A percentile compares a stretch with the other conserved stretches of the same genome.
Evolutionary conservation across 2,329 filamentous ascomycete genomes (phyloP).

Genomic region (Nemania abortiva): DNA sequence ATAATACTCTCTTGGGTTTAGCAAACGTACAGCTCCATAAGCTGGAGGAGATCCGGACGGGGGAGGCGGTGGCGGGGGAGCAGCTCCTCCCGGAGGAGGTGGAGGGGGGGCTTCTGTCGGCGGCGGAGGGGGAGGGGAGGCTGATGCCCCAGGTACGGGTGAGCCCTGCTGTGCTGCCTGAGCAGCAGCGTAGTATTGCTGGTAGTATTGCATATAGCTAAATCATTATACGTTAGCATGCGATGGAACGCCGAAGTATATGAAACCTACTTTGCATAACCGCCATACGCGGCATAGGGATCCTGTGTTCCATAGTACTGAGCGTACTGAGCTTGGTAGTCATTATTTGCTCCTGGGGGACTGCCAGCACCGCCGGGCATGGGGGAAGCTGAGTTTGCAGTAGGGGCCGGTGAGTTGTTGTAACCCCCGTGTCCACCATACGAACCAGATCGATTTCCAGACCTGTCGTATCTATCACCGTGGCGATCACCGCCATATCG

Average conservation of each 20-base stretch:
- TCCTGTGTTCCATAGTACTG: constrained; percentile 83
- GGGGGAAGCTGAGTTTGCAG: constrained; percentile 55
- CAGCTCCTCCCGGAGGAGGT: constrained; percentile 66
- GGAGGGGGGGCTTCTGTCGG: constrained; percentile 73
- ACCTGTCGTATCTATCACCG: constrained; percentile 51
- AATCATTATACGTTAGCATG: constrained; percentile 13
- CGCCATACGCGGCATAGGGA: constrained; percentile 91
- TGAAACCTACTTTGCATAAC: constrained; percentile 77
- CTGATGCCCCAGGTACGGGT: constrained; percentile 60
- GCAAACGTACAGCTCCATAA: constrained; percentile 72
- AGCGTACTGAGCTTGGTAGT: constrained; percentile 85
- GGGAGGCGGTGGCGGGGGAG: constrained; percentile 69
- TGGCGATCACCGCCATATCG: constrained; percentile 46
- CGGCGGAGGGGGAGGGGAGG: constrained; percentile 68
- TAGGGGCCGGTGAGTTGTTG: constrained; percentile 57
- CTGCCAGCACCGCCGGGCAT: constrained; percentile 57
- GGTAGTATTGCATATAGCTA: constrained; percentile 77
- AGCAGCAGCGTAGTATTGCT: constrained; percentile 73
- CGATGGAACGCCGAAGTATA: not conserved
- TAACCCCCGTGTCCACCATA: constrained; percentile 53
- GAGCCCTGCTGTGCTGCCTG: constrained; percentile 62
- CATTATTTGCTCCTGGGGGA: constrained; percentile 54
- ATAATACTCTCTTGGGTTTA: constrained; percentile 2
- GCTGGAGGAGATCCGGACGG: constrained; percentile 66
- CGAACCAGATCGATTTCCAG: constrained; percentile 49